These are phyloP conservation scores for Pinus taeda DNA, from an alignment of 75 land plant species.

Conservation along the genomic window DNA sequence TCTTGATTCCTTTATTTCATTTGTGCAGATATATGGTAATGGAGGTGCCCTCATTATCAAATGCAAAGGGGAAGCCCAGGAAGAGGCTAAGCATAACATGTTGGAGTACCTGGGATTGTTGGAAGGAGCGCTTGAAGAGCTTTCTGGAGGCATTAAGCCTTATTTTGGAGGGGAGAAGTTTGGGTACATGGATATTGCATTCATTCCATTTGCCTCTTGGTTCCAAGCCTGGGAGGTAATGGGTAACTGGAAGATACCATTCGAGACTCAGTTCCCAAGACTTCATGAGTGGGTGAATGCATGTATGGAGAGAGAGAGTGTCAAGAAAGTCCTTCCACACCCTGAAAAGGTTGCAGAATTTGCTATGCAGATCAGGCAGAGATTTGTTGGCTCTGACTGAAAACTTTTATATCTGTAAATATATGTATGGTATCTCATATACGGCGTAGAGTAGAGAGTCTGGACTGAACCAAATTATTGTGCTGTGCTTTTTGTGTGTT, in stretches of 20 bases:
- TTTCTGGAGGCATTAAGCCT: not conserved
- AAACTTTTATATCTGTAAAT: too few relatives aligned
- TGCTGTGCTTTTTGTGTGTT: too few relatives aligned
- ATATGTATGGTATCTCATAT: too few relatives aligned
- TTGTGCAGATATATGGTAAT: not conserved
- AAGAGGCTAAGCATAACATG: not conserved
- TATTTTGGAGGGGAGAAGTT: not conserved
- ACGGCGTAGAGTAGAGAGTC: too few relatives aligned
- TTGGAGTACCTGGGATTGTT: not conserved
- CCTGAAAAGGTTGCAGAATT: not conserved
- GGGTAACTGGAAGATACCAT: not conserved
- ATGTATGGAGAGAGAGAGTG: not conserved
- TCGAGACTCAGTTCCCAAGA: not conserved
- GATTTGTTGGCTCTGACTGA: too few relatives aligned
- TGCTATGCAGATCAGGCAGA: too few relatives aligned
- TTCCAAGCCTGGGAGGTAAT: not conserved
- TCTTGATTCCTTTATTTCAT: not conserved
- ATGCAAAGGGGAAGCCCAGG: not conserved
- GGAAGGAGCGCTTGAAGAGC: not conserved
- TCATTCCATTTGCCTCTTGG: not conserved
- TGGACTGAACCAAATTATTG: too few relatives aligned
- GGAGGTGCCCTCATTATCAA: not conserved
- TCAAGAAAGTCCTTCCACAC: not conserved
- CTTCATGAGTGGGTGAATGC: not conserved
- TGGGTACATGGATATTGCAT: too few relatives aligned